Percentiles rank a stretch among this genome's conserved stretches.
These are phyloP conservation scores for Sclerotinia glacialis DNA, from an alignment of 2,329 filamentous ascomycete species.

Conservation along the genomic window DNA sequence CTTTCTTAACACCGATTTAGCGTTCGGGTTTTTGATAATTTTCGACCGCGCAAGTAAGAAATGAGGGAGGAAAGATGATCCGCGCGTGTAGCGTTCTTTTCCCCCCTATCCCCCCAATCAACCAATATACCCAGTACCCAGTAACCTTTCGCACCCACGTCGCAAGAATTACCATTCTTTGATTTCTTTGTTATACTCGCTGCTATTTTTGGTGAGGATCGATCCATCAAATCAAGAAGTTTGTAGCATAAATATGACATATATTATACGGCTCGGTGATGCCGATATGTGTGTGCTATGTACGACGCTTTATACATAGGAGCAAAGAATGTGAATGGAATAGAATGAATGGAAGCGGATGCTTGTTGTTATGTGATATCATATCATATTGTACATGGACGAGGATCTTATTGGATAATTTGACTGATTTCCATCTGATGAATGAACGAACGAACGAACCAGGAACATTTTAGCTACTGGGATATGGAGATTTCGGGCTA, in stretches of 20 bases:
- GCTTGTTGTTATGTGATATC: neutral
- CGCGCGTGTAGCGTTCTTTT: neutral
- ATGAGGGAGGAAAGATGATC: conserved; percentile 7
- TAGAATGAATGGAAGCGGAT: neutral
- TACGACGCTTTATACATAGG: neutral
- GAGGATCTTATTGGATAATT: neutral
- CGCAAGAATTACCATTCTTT: neutral
- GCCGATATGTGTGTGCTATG: conserved; percentile 3
- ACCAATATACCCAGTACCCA: neutral
- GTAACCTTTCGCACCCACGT: neutral
- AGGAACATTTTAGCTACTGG: neutral
- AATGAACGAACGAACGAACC: neutral
- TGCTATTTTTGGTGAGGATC: neutral
- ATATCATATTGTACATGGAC: conserved; percentile 8
- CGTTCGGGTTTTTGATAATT: neutral
- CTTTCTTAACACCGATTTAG: neutral
- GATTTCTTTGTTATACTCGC: neutral
- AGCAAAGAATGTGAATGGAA: neutral
- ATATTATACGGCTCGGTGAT: conserved; percentile 14
- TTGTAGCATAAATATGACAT: neutral
- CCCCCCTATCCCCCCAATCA: neutral
- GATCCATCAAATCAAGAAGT: neutral
- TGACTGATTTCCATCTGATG: neutral
- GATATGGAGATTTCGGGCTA: neutral
- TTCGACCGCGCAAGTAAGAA: neutral